Base-by-base conservation (phyloP, 1,139 yeast genomes). In the Debaryomyces fabryi region DNA sequence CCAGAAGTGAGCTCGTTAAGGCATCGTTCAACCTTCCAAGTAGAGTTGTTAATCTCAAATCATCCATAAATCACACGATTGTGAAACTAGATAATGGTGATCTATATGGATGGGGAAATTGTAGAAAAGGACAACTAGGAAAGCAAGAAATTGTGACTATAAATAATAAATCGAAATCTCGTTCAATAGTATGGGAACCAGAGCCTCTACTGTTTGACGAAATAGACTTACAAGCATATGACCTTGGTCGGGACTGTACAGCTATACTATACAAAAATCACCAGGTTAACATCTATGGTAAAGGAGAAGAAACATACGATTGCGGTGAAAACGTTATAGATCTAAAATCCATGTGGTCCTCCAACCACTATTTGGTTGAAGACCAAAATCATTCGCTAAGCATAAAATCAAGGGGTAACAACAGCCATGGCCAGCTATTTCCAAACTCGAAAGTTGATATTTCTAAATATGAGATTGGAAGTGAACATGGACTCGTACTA, bases 51-150 rank as follows among this genome's bases (percentile, higher is more conserved):
- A 61, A 59, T 12, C 54, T 86, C 1, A 58, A 68, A 39, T 68
- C 85, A 0, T 83, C 90, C 0, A 62, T 89, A 47, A 75, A 79
- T 43, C 90, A 85, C 52, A 76, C 82, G 0, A 72, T 87, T 0
- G 63, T 85, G 0, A 64, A 71, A 32, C 59, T 75, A 1, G 60
- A 57, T 1, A 65, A 74, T 44, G 81, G 81, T 0, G 58, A 64
- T 3, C 63, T 86, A 0, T 80, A 74, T 57, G 96, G 96, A 0
- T 91, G 96, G 95, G 98, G 98, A 0, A 81, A 80, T 43, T 81
- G 88, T 43, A 78, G 91, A 38, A 86, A 85, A 59, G 91, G 93
- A 6, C 96, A 91, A 62, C 63, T 91, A 20, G 76, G 79, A 63
- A 38, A 44, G 52, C 60, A 55, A 46, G 40, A 41, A 10, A 46